phyloP scores from a whole-genome alignment of 139 green algal genomes.

The Volvox reticuliferus region DNA sequence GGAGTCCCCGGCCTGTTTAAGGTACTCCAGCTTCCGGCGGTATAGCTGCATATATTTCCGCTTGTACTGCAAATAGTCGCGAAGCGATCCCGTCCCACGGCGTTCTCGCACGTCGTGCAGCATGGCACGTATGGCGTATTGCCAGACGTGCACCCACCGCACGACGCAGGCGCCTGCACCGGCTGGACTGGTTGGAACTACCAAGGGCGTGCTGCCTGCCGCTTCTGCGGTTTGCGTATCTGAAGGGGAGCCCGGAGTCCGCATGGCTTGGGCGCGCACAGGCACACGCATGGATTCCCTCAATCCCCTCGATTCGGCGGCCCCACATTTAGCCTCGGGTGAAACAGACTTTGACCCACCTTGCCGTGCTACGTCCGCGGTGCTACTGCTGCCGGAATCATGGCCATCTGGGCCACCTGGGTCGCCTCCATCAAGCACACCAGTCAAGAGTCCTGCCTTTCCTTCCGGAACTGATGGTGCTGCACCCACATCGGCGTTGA shows the following conservation, averaged over 20 bases:
- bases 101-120: constrained; percentile 56
- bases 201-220: neutral
- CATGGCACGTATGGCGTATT: constrained; percentile 60
- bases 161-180: neutral
- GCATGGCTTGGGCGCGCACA: no score
- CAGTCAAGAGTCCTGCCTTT: no score
- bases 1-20: constrained; percentile 17
- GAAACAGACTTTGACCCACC: no score
- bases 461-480: no score
- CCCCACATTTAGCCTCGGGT: no score
- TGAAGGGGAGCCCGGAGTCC: no score
- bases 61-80: constrained; percentile 44
- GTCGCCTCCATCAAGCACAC: no score
- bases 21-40: constrained; percentile 56
- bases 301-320: no score
- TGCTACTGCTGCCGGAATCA: no score
- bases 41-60: constrained; percentile 34
- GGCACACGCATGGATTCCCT: no score
- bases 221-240: neutral
- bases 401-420: no score
- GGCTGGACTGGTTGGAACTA: neutral
- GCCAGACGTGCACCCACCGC: constrained; percentile 62
- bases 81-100: constrained; percentile 10
- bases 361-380: no score
- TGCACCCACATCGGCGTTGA: neutral